Evolutionary conservation across 345 rosid genomes (phyloP), one percentile per base, ranked within the genome.

Genomic region (Eucalyptus curtisii): DNA sequence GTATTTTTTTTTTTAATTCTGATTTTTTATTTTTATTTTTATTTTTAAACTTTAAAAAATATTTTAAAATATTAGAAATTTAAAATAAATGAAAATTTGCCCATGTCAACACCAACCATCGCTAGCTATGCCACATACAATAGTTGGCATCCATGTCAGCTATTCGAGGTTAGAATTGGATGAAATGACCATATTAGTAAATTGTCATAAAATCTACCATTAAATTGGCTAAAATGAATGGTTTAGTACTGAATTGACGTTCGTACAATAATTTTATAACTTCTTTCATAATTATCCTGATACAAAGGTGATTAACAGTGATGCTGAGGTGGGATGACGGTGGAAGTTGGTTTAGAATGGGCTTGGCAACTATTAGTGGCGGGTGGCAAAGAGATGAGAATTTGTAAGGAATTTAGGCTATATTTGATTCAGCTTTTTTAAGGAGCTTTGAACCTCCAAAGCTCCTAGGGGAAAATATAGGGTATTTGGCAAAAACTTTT

Each of bases 211-310:
- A 4, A 2, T 7, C 19, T 61, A 61, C 8, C 4, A 61, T 17
- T 61, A 61, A 61, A 61, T 61, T 30, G 3, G 68, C 13, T 13
- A 57, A 57, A 61, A 25, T 30, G 7, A 61, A 5, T 61, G 31
- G 0, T 13, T 61, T 61, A 27, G 27, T 7, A 6, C 2, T 13
- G 0, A 27, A 61, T 30, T 61, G 4, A 25, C 3, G 1, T 61
- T 3, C 0, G 16, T 30, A 27, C 8, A 30, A 61, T 6, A 61
- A 61, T 6, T 61, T 61, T 61, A 61, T 13, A 11, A 61, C 31
- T 61, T 30, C 16, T 61, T 61, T 61, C 2, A 61, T 57, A 61
- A 61, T 61, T 61, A 61, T 27, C 0, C 31, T 1, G 0, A 61
- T 61, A 61, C 16, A 13, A 14, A 61, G 68, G 68, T 11, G 8